Evolutionary conservation across 495 filamentous ascomycete genomes (phyloP).

Genomic region (Cetradonia linearis): DNA sequence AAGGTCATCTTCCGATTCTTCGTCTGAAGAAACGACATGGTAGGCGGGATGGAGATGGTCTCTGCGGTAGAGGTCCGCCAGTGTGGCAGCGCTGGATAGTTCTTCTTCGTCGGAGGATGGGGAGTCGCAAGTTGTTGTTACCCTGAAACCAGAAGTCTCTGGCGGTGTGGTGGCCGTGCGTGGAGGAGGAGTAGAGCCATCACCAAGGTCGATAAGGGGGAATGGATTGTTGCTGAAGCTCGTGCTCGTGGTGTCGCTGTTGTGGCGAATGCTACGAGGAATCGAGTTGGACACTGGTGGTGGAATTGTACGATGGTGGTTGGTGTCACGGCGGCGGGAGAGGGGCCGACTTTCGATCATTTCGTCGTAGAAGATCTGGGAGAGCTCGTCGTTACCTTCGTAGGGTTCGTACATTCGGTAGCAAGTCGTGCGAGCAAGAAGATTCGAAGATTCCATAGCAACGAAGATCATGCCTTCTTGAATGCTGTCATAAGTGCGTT

Average conservation of each 20-base stretch:
- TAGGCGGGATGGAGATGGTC: conserved; percentile 22
- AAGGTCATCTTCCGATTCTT: conserved; percentile 26
- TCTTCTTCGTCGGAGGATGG: conserved; percentile 36
- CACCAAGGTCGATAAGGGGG: neutral
- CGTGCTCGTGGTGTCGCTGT: conserved; percentile 1
- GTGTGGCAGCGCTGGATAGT: conserved; percentile 25
- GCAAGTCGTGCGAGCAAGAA: conserved; percentile 59
- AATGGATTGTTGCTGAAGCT: neutral
- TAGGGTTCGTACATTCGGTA: conserved; percentile 63
- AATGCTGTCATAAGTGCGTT: conserved; percentile 42
- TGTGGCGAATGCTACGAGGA: conserved; percentile 7
- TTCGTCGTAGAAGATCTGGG: conserved; percentile 1
- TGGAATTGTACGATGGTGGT: conserved; percentile 19
- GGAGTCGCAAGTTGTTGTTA: conserved; percentile 43
- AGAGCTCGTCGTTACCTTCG: conserved; percentile 11
- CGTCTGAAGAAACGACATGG: conserved; percentile 20
- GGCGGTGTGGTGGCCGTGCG: conserved; percentile 3
- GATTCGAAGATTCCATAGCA: conserved; percentile 68
- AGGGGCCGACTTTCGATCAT: conserved; percentile 16
- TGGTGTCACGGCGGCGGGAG: conserved; percentile 22
- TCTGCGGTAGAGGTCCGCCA: conserved; percentile 29
- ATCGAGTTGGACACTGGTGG: conserved; percentile 22
- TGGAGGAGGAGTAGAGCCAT: neutral
- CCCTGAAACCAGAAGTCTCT: conserved; percentile 34
- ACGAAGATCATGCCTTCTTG: conserved; percentile 93